phyloP scores from a whole-genome alignment of 192 early-diverging fungal genomes.

The Pilaira anomala region DNA sequence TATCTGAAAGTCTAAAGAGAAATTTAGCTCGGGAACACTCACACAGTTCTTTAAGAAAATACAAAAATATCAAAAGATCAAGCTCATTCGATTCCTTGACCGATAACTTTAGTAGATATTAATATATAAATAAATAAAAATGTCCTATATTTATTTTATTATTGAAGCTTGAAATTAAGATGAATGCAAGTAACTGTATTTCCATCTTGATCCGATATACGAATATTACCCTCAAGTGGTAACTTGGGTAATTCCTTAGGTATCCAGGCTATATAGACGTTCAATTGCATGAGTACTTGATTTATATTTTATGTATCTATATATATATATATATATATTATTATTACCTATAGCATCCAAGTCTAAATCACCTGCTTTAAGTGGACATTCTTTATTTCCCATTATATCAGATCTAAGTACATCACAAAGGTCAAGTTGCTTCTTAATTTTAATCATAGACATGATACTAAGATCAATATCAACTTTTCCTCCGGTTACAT shows the following conservation, averaged over 20 bases:
- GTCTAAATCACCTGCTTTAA: constrained; percentile 27
- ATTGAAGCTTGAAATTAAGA: constrained; percentile 35
- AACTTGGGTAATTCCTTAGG: constrained; percentile 35
- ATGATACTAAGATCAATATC: constrained; percentile 32
- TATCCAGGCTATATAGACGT: constrained; percentile 21
- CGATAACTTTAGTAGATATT: no score
- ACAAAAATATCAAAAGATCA: no score
- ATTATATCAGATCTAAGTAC: constrained; percentile 32
- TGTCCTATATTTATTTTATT: background rate
- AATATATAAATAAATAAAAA: no score
- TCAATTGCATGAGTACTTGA: no score
- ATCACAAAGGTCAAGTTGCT: constrained; percentile 30
- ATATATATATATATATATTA: background rate
- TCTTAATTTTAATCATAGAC: constrained; percentile 38
- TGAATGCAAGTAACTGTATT: constrained; percentile 36
- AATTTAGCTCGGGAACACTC: no score
- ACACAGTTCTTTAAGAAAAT: no score
- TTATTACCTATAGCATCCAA: constrained; percentile 30
- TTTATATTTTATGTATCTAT: background rate
- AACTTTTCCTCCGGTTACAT: constrained; percentile 28
- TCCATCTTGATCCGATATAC: constrained; percentile 34
- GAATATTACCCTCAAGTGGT: constrained; percentile 30
- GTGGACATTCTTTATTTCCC: constrained; percentile 24
- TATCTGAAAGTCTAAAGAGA: no score
- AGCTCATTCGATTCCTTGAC: no score